These are phyloP conservation scores for Chlorella variabilis DNA, from an alignment of 163 green algal genomes.

Conservation along the genomic window DNA sequence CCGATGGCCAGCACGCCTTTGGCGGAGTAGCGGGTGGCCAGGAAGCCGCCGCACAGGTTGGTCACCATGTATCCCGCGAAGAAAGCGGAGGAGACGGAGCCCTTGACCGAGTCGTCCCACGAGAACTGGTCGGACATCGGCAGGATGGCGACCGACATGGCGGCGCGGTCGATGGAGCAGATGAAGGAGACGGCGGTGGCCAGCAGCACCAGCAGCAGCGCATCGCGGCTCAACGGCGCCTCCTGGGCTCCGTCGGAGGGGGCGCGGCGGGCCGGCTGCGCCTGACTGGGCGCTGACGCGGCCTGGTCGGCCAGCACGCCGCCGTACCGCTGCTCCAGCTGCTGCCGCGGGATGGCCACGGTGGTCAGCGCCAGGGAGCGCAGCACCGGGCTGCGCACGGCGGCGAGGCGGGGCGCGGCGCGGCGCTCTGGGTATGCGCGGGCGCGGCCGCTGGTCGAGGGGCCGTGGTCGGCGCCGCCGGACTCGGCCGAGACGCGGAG, in stretches of 20 bases:
- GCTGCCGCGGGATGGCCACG: background rate
- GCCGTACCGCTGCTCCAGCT: constrained; percentile 21
- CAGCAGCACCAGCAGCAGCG: constrained; percentile 18
- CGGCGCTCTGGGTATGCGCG: background rate
- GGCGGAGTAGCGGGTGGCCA: constrained; percentile 56
- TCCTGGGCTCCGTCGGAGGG: background rate
- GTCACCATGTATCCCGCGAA: constrained; percentile 71
- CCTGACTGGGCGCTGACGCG: background rate
- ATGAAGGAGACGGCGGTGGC: constrained; percentile 63
- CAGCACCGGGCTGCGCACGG: constrained; percentile 14
- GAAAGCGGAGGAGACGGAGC: constrained; percentile 54
- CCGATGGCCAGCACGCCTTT: constrained; percentile 65
- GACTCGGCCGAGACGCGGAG: background rate
- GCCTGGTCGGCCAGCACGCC: background rate
- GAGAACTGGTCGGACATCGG: constrained; percentile 80
- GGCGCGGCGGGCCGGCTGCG: background rate
- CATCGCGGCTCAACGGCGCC: background rate
- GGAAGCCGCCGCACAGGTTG: constrained; percentile 68
- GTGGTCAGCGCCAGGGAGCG: constrained; percentile 4
- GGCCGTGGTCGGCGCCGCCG: background rate
- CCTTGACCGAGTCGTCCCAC: constrained; percentile 75
- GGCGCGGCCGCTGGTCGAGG: background rate
- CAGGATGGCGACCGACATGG: constrained; percentile 84
- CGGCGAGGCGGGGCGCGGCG: background rate
- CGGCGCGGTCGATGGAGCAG: constrained; percentile 73